phyloP scores from a whole-genome alignment of 257 asterid species.

The Fraxinus cuspidata region DNA sequence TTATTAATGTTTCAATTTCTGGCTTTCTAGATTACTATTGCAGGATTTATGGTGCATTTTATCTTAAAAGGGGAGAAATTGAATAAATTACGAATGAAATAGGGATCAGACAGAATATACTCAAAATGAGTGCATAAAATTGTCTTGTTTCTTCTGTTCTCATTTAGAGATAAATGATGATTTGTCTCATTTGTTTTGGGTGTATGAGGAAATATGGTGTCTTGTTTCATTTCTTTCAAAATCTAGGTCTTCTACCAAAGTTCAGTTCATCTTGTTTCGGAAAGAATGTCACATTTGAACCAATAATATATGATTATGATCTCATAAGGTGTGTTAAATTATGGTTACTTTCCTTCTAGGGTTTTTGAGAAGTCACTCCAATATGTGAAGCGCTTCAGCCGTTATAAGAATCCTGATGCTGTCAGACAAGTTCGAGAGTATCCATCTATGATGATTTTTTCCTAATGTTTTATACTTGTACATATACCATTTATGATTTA shows the following conservation, averaged over 20 bases:
- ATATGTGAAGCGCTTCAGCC: slow-evolving; percentile 98
- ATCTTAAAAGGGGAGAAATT: neutral
- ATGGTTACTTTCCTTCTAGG: slow-evolving; percentile 41
- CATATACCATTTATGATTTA: slow-evolving; percentile 7
- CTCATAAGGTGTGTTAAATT: slow-evolving; percentile 13
- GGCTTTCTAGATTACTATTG: neutral
- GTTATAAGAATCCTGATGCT: slow-evolving; percentile 95
- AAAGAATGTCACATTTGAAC: slow-evolving; percentile 9
- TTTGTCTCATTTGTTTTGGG: neutral
- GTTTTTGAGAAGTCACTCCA: slow-evolving; percentile 97
- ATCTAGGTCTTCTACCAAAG: neutral
- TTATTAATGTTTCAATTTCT: neutral
- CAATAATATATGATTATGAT: neutral
- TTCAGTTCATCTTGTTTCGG: neutral
- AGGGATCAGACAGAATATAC: neutral
- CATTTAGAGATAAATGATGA: neutral
- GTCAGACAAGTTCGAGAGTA: slow-evolving; percentile 99
- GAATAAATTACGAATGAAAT: neutral
- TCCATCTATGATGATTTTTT: slow-evolving; percentile 42
- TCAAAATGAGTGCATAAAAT: neutral
- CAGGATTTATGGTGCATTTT: neutral
- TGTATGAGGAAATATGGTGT: neutral
- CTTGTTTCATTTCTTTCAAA: neutral
- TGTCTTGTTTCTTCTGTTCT: neutral
- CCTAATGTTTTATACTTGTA: neutral